Base-by-base conservation (phyloP, 768 basidiomycete species). In the Mycena galericulata region DNA sequence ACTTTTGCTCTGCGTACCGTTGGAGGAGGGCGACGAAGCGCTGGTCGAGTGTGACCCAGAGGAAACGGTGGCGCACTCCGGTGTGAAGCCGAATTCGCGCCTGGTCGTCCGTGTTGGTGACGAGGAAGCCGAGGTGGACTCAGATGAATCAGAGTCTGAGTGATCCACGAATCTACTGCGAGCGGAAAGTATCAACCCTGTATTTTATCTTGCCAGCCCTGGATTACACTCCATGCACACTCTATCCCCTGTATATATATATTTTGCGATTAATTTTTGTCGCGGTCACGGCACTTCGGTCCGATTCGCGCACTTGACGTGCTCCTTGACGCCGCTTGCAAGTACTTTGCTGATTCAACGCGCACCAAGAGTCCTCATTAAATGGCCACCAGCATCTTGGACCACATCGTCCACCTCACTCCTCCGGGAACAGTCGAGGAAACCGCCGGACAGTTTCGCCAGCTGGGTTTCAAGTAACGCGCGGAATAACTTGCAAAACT, bases 321-420 rank as follows among this genome's bases (percentile, higher is more conserved):
- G 34, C 34, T 36, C 6, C 34, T 36, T 36, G 34, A 6, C 8
- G 6, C 8, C 34, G 6, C 6, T 36, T 36, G 34, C 34, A n/a
- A n/a, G n/a, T n/a, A n/a, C 34, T 14, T 6, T 14, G 34, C 34
- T 14, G 34, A 36, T 7, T 36, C 34, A 6, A 36, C 14, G 6
- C 34, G 6, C n/a, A 7, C 34, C 14, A 36, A 36, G 34, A 6
- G 14, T 36, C 26, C 1, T n/a, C 26, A 30, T 26, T 18, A 46
- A 22, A 77, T 65, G 60, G 79, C 81, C 20, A 88, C 85, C 2
- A 79, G 76, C 47, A 85, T 77, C 30, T 73, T 92, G 14, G 92
- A 93, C 69, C 92, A 93, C 70, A 87, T 93, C 63, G 85, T 93
- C 0, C 88, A 92, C 74, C 81, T 93, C n/a, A 89, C 89, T 0